Percentiles rank a stretch among this genome's conserved stretches.
Conservation (phyloP, 352 stramenopile species). For the Globisporangium takayamanum region DNA sequence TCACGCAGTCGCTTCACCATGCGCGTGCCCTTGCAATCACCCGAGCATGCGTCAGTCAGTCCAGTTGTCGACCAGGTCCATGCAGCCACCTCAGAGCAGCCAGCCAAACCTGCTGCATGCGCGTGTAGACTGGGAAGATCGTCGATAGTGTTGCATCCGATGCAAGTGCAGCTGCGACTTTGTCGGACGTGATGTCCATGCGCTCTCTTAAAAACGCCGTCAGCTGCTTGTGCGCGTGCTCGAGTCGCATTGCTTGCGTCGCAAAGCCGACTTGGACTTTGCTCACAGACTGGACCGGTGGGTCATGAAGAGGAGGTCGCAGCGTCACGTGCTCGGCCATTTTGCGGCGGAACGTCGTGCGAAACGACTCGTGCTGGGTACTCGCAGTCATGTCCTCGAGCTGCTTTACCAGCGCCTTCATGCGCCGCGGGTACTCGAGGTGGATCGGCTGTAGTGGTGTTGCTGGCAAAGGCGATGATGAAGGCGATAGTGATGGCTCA, state of each 20-base stretch:
- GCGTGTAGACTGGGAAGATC: slow-evolving; percentile 40
- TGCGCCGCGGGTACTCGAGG: slow-evolving; percentile 43
- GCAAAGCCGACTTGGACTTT: slow-evolving; percentile 29
- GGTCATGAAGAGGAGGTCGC: neutral
- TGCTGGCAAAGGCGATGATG: neutral
- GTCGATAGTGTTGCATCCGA: slow-evolving; percentile 26
- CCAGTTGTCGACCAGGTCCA: neutral
- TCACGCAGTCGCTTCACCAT: slow-evolving; percentile 30
- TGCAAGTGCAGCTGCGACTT: slow-evolving; percentile 22
- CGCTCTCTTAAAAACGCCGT: slow-evolving; percentile 27
- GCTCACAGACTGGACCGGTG: slow-evolving; percentile 7
- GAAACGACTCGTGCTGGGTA: slow-evolving; percentile 30
- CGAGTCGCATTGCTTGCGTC: slow-evolving; percentile 28
- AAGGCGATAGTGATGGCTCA: neutral
- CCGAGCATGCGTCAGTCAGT: neutral
- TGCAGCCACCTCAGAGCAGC: no score
- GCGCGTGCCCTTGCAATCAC: slow-evolving; percentile 29
- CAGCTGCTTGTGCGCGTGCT: slow-evolving; percentile 25
- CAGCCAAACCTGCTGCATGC: slow-evolving; percentile 38
- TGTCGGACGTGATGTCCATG: slow-evolving; percentile 18
- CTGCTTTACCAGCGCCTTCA: slow-evolving; percentile 38
- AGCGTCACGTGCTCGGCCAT: slow-evolving; percentile 42
- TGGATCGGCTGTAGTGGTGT: slow-evolving; percentile 9
- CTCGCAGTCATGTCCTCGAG: slow-evolving; percentile 24
- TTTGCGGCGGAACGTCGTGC: slow-evolving; percentile 39